Evolutionary conservation across 2,329 filamentous ascomycete species (phyloP).

Genomic region (Didymella arachidicola): DNA sequence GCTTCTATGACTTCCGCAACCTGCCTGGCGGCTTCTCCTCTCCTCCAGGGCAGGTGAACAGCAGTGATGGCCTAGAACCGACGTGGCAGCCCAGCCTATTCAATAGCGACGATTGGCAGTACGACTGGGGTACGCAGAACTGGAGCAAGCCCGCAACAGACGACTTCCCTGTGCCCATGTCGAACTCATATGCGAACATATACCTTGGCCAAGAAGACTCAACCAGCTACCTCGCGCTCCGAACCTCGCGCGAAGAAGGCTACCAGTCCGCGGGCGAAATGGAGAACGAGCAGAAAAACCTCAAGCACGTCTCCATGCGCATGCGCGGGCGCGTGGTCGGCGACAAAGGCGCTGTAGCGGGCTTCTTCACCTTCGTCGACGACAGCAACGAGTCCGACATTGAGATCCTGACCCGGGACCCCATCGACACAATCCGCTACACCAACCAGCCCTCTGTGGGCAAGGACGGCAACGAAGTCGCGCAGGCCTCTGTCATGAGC

Average conservation of each 20-base stretch:
- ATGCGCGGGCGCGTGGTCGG: constrained; percentile 57
- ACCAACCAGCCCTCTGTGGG: constrained; percentile 67
- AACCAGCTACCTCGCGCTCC: constrained; percentile 57
- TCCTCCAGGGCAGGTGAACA: constrained; percentile 37
- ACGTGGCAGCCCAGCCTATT: constrained; percentile 51
- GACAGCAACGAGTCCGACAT: constrained; percentile 60
- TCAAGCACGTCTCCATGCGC: constrained; percentile 59
- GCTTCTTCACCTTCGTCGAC: constrained; percentile 64
- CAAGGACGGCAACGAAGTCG: constrained; percentile 55
- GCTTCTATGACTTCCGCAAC: constrained; percentile 61
- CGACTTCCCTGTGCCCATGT: constrained; percentile 52
- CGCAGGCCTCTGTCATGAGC: constrained; percentile 58
- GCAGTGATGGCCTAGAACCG: constrained; percentile 29
- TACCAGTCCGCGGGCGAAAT: constrained; percentile 60
- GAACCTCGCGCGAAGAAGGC: constrained; percentile 53
- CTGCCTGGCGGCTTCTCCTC: constrained; percentile 42
- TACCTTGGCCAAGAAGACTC: constrained; percentile 52
- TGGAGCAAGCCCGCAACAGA: constrained; percentile 54
- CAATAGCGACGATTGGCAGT: constrained; percentile 47
- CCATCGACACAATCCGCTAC: constrained; percentile 57
- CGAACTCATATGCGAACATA: constrained; percentile 58
- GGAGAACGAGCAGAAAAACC: constrained; percentile 54
- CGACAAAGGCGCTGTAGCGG: constrained; percentile 58
- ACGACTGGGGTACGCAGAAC: constrained; percentile 53
- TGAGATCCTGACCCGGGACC: constrained; percentile 61